Conservation (phyloP, 129 eudicot genomes). For the Saussurea involucrata region DNA sequence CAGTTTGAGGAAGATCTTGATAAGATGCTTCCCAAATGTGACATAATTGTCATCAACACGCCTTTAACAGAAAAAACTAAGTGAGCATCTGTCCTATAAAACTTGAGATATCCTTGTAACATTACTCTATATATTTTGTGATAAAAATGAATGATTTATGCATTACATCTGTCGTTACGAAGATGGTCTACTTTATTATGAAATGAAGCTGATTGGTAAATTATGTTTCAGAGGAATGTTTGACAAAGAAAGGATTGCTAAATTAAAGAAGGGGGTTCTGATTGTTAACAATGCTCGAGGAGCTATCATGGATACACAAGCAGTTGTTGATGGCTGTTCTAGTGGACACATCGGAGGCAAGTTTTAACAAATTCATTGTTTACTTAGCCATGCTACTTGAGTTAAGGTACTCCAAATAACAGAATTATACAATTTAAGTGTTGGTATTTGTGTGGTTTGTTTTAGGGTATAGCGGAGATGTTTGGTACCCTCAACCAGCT, state of each 20-base stretch:
- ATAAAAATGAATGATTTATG: neutral
- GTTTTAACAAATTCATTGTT: constrained; percentile 13
- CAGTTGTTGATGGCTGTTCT: constrained; percentile 89
- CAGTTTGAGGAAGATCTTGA: constrained; percentile 89
- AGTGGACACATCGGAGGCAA: constrained; percentile 94
- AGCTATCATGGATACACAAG: constrained; percentile 99
- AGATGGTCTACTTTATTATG: neutral
- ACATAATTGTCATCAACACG: constrained; percentile 73
- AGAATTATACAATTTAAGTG: neutral
- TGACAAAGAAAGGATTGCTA: constrained; percentile 77
- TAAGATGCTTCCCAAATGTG: constrained; percentile 94
- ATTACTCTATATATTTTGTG: neutral
- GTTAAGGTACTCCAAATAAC: neutral
- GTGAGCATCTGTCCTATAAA: constrained; percentile 35
- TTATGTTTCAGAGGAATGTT: constrained; percentile 76
- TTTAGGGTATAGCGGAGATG: constrained; percentile 96
- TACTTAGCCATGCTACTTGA: neutral
- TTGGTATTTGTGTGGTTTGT: neutral
- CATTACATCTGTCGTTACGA: neutral
- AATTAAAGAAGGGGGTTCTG: constrained; percentile 90
- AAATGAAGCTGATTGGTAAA: neutral
- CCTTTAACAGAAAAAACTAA: constrained; percentile 96
- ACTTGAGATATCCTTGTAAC: neutral
- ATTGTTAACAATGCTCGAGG: constrained; percentile 98
- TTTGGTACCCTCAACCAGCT: constrained; percentile 99